Evolutionary conservation across 2,329 filamentous ascomycete species (phyloP), one percentile per base, ranked within the genome.

Genomic region (Paecilomyces dactylethromorphus): DNA sequence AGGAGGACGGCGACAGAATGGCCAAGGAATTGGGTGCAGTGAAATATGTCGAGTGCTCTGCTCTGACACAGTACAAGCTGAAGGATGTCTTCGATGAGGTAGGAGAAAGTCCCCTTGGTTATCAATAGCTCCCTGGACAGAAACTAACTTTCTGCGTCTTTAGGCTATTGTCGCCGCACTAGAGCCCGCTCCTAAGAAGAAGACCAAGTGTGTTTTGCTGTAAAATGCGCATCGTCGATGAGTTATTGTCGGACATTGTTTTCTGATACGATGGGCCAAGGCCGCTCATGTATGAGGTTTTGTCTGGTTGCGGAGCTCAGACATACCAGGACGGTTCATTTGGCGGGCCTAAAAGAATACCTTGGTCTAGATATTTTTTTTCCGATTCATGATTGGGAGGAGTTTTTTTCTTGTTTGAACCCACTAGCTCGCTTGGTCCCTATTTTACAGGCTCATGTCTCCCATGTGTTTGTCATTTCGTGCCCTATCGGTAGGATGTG

Each of bases 51-150:
- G 94, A 99, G 80, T 99, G 94, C 81, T 97, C 92, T 73, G 94
- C 94, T 59, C 80, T 99, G 76, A 97, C 94, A 63, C 94, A 99
- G 81, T 97, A 92, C 81, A 97, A 97, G 80, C 81, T 99, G 65
- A 99, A 99, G 83, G 94, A 97, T 73, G 94, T 99, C 18, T 99
- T 99, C 78, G 94, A 99, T 71, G 94, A 97, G 89, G 92, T 96
- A 84, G 68, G 84, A 35, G 39, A 15, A 45, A 18, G 15, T 21
- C 21, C 56, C 39, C n/a, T 18, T 56, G n/a, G 49, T 54, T 59
- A 69, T 29, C 58, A 54, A 54, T 56, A 7, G 13, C 32, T 33
- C 32, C 32, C 32, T 33, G 65, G 54, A 69, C 68, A 57, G 66
- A 63, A 55, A 63, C 24, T 56, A 21, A 52, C 55, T 51, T 45